These are phyloP conservation scores for Myxozyma kluyveri DNA, from an alignment of 805 yeast genomes.

Conservation along the genomic window DNA sequence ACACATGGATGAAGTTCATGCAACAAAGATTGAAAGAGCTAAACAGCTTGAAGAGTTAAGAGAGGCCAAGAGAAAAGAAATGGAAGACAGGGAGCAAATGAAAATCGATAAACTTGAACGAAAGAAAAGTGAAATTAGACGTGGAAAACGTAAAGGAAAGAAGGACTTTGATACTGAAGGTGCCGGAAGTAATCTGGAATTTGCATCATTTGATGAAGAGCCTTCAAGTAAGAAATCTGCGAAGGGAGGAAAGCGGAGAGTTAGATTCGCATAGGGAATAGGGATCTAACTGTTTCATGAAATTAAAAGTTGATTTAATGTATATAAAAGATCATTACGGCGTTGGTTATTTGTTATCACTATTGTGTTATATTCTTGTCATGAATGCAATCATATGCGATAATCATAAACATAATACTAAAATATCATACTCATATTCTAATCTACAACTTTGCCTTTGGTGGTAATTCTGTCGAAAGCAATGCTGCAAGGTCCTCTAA, in stretches of 20 bases:
- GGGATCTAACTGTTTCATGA: not conserved
- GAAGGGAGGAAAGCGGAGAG: constrained; percentile 11
- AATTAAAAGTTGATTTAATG: not conserved
- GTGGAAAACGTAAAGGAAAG: constrained; percentile 57
- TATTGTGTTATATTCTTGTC: not conserved
- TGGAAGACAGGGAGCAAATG: constrained; percentile 75
- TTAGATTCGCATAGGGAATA: constrained; percentile 10
- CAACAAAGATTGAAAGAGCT: constrained; percentile 86
- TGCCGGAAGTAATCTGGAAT: not conserved
- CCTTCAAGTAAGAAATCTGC: not conserved
- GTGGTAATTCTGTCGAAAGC: constrained; percentile 42
- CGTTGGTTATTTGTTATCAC: not conserved
- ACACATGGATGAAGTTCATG: constrained; percentile 78
- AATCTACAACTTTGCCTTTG: constrained; percentile 39
- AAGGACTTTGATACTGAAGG: not conserved
- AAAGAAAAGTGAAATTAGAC: constrained; percentile 73
- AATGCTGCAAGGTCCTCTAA: constrained; percentile 78
- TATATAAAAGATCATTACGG: too few species aligned
- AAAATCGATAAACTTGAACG: constrained; percentile 68
- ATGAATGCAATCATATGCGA: not conserved
- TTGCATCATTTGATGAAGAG: not conserved
- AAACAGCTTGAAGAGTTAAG: constrained; percentile 86
- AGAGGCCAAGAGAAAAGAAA: constrained; percentile 79
- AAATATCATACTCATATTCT: not conserved
- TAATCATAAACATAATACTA: not conserved